Evolutionary conservation across 441 rosid species (phyloP).

Genomic region (Cnidoscolus chayamansa): DNA sequence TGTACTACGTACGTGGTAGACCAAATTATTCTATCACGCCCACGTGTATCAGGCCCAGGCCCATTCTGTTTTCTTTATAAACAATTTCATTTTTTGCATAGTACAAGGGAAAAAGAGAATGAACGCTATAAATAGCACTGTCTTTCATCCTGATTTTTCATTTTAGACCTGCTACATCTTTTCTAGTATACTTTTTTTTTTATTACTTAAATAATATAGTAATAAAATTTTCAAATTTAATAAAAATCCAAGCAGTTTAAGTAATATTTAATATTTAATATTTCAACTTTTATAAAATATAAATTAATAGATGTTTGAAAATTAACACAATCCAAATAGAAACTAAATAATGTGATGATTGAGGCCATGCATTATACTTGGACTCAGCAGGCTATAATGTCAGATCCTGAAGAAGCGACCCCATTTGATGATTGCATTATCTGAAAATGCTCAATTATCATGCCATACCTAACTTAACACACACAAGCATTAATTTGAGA

Average conservation of each 20-base stretch:
- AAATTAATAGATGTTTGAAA: neutral
- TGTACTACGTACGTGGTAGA: slow-evolving; percentile 34
- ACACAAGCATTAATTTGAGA: neutral
- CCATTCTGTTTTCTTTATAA: slow-evolving; percentile 5
- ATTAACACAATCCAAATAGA: slow-evolving; percentile 2
- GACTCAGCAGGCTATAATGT: slow-evolving; percentile 18
- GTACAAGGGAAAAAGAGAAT: neutral
- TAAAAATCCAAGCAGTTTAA: no score
- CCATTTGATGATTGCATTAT: slow-evolving; percentile 26
- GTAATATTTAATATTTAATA: no score
- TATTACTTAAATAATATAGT: no score
- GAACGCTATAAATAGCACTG: no score
- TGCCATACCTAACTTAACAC: slow-evolving; percentile 11
- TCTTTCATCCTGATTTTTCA: no score
- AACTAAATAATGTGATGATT: slow-evolving; percentile 18
- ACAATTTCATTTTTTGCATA: no score
- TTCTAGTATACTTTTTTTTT: no score
- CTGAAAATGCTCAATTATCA: slow-evolving; percentile 11
- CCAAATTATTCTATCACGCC: slow-evolving; percentile 32
- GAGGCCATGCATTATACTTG: slow-evolving; percentile 11
- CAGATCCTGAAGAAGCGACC: slow-evolving; percentile 15
- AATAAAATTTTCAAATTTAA: no score
- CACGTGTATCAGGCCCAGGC: slow-evolving; percentile 34
- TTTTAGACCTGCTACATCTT: no score
- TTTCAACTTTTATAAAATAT: neutral